These are phyloP conservation scores for Arachis hypogaea DNA, from an alignment of 306 rosid genomes.

Conservation along the genomic window DNA sequence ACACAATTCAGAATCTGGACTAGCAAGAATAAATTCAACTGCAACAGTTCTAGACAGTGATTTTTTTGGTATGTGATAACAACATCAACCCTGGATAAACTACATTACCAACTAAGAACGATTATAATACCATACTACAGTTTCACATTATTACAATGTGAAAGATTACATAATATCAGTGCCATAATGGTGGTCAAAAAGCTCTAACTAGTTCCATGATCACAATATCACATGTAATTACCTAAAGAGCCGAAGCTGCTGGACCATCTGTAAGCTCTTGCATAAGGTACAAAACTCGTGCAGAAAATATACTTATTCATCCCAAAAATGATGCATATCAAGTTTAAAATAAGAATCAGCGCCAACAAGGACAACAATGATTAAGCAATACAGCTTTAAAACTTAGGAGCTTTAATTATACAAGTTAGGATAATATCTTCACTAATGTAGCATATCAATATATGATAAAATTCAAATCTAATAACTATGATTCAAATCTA, in stretches of 20 bases:
- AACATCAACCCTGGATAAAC: not conserved
- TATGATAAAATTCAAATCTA: not conserved
- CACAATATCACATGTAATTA: constrained; percentile 33
- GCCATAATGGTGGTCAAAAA: not conserved
- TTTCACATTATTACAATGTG: not conserved
- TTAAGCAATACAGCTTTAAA: constrained; percentile 26
- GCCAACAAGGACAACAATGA: not conserved
- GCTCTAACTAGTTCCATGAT: constrained; percentile 3
- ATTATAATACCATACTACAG: not conserved
- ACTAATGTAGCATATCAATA: not conserved
- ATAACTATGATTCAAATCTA: not conserved
- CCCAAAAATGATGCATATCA: constrained; percentile 23
- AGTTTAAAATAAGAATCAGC: constrained; percentile 14
- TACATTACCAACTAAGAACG: not conserved
- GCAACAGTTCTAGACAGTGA: not conserved
- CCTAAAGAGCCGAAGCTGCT: constrained; percentile 41
- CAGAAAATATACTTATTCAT: too few relatives aligned
- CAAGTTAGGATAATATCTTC: constrained; percentile 24
- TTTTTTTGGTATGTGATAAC: not conserved
- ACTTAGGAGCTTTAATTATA: not conserved
- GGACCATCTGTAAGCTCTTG: too few relatives aligned
- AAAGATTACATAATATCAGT: not conserved
- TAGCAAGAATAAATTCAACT: constrained; percentile 38
- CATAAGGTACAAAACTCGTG: too few relatives aligned
- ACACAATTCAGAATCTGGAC: constrained; percentile 46